These are phyloP conservation scores for Trypanosoma avium DNA, from an alignment of 208 protist genomes.

Conservation along the genomic window DNA sequence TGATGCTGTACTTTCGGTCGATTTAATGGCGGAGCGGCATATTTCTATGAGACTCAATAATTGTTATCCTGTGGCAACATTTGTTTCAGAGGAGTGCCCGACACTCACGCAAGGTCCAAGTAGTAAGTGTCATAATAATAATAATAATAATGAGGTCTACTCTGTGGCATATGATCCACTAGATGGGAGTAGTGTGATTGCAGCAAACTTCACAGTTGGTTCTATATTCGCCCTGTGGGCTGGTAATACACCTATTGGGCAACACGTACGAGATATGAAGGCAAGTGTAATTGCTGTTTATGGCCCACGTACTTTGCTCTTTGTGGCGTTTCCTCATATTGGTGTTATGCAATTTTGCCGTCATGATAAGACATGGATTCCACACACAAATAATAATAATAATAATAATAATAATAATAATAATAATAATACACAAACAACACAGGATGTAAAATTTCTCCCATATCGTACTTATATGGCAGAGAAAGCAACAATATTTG, in stretches of 20 bases:
- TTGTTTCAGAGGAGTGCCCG: slow-evolving; percentile 30
- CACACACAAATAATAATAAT: background rate
- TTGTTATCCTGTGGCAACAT: slow-evolving; percentile 13
- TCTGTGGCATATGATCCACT: slow-evolving; percentile 73
- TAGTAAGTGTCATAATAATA: too few relatives aligned
- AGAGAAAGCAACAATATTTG: slow-evolving; percentile 32
- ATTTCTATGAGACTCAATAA: slow-evolving; percentile 12
- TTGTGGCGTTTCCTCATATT: slow-evolving; percentile 10
- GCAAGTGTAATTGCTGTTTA: slow-evolving; percentile 28
- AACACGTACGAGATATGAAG: slow-evolving; percentile 20
- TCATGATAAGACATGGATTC: background rate
- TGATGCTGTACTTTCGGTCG: slow-evolving; percentile 32
- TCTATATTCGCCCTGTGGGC: slow-evolving; percentile 51
- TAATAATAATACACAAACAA: too few relatives aligned
- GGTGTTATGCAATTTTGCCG: slow-evolving; percentile 21
- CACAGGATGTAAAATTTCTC: too few relatives aligned
- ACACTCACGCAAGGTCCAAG: slow-evolving; percentile 5
- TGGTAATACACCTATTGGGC: slow-evolving; percentile 18
- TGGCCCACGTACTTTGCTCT: slow-evolving; percentile 29
- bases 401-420: too few relatives aligned
- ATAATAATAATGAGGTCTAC: slow-evolving; percentile 4
- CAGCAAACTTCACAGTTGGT: slow-evolving; percentile 87
- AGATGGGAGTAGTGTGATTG: slow-evolving; percentile 83
- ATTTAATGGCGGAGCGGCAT: slow-evolving; percentile 25
- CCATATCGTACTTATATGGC: too few relatives aligned